A percentile compares a stretch with the other conserved stretches of the same genome.
phyloP scores from a whole-genome alignment of 2,329 filamentous ascomycete genomes.

The Alternaria ethzedia region DNA sequence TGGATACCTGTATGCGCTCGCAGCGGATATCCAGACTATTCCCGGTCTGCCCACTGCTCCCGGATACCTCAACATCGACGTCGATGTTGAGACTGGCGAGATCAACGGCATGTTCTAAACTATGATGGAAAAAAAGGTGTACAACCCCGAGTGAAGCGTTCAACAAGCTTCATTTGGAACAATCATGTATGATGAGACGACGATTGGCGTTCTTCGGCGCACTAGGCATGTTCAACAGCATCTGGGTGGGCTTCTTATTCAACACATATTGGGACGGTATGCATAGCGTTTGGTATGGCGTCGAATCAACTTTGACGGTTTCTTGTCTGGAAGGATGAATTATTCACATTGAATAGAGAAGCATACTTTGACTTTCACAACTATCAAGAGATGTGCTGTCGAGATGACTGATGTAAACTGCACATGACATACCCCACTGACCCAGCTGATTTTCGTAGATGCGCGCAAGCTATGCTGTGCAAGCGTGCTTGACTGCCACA shows the following conservation, averaged over 20 bases:
- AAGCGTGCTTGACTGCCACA: neutral
- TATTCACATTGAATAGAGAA: neutral
- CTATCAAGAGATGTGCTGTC: neutral
- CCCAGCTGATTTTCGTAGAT: neutral
- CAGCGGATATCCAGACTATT: constrained; percentile 98
- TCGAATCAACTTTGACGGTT: constrained; percentile 4
- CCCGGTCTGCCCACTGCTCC: constrained; percentile 93
- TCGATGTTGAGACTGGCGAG: constrained; percentile 60
- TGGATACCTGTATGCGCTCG: constrained; percentile 81
- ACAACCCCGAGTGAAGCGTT: neutral
- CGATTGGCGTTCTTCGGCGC: constrained; percentile 4
- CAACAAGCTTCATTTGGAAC: constrained; percentile 7
- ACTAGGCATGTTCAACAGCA: constrained; percentile 2
- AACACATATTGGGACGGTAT: neutral
- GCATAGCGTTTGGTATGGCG: constrained; percentile 2
- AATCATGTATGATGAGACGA: constrained; percentile 3
- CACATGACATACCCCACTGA: neutral
- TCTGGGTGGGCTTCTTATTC: constrained; percentile 2
- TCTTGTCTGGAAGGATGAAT: neutral
- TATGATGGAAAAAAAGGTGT: neutral
- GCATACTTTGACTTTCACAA: neutral
- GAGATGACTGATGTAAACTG: neutral
- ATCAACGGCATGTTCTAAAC: constrained; percentile 79
- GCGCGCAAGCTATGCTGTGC: neutral
- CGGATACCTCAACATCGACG: constrained; percentile 92